Base-by-base conservation (phyloP, 352 stramenopile genomes). In the Phytophthora uliginosa region DNA sequence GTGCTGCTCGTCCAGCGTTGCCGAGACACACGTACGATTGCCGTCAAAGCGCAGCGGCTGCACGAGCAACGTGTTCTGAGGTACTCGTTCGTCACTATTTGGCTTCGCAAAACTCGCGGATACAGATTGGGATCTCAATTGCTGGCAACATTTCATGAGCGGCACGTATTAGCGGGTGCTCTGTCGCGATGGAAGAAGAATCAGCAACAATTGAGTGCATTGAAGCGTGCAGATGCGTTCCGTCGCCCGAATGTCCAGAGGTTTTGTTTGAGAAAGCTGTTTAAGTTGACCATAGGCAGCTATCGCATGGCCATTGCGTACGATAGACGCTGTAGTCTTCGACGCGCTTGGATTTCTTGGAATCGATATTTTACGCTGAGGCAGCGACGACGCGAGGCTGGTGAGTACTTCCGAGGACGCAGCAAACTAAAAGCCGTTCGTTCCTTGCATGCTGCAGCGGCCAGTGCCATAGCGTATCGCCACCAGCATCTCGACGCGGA, bases 401-500 rank as follows among this genome's bases (percentile, higher is more conserved):
- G 70, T 5, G 20, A 36, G 42, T 48, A 74, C 48, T 79, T 73
- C 28, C 59, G 20, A 50, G 58, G 34, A 13, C 55, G 58, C 34
- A 33, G 28, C 17, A 73, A 68, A 40, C 59, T 38, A 24, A 68
- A 72, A 17, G 68, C 73, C n/a, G 50, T 76, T 51, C 48, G 24
- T 10, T 63, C 48, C 13, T 34, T 79, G 36, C 48, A 47, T 9
- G 12, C 22, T 36, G 18, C 31, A 18, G 38, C 73, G 7, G 42
- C 9, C 22, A 56, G 42, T n/a, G 56, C 73, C 10, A 62, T 67
- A 13, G 12, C 5, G 4, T 26, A 54, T 20, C 58, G 63, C 8
- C 53, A 55, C 6, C 67, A 73, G 20, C 22, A 54, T 38, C 22
- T 76, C 62, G 68, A 79, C n/a, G 68, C 73, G 15, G 58, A 73